Evolutionary conservation across 1,284 basidiomycete species (phyloP).

Genomic region (Ustilago shanxiensis): DNA sequence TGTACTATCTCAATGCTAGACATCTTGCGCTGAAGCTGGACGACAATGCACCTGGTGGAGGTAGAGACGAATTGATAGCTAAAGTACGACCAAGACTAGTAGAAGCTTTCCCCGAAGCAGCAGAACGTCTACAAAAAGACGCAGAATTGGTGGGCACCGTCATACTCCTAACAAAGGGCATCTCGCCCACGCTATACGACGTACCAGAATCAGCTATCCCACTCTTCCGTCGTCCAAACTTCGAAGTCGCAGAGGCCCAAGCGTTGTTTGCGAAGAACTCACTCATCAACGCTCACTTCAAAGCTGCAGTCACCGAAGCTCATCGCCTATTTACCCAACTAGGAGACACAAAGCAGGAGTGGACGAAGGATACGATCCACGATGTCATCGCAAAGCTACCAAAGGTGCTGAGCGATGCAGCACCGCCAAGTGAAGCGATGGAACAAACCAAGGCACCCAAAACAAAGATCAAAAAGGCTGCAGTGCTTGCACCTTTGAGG

Average conservation of each 20-base stretch:
- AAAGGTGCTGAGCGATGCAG: conserved; percentile 13
- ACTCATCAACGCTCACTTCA: conserved; percentile 29
- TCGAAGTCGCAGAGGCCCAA: not conserved
- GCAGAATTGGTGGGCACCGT: conserved; percentile 14
- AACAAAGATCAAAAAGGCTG: conserved; percentile 41
- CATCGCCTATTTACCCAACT: not conserved
- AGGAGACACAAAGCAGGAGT: not conserved
- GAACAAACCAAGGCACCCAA: conserved; percentile 1
- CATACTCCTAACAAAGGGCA: conserved; percentile 28
- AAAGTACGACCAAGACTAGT: conserved; percentile 20
- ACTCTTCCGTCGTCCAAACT: conserved; percentile 27
- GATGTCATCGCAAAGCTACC: conserved; percentile 26
- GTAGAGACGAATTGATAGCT: conserved; percentile 27
- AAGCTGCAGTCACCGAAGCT: conserved; percentile 11
- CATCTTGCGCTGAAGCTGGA: conserved; percentile 57
- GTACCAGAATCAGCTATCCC: conserved; percentile 22
- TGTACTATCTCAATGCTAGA: conserved; percentile 62
- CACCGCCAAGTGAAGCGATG: not conserved
- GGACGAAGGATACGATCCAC: conserved; percentile 27
- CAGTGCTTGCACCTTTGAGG: conserved; percentile 40
- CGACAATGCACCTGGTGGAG: conserved; percentile 16
- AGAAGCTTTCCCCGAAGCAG: conserved; percentile 15
- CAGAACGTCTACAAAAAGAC: not conserved
- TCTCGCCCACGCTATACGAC: conserved; percentile 32
- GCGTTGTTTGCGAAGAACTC: conserved; percentile 14